These are phyloP conservation scores for Globisporangium lucens DNA, from an alignment of 352 stramenopile genomes.

Conservation along the genomic window DNA sequence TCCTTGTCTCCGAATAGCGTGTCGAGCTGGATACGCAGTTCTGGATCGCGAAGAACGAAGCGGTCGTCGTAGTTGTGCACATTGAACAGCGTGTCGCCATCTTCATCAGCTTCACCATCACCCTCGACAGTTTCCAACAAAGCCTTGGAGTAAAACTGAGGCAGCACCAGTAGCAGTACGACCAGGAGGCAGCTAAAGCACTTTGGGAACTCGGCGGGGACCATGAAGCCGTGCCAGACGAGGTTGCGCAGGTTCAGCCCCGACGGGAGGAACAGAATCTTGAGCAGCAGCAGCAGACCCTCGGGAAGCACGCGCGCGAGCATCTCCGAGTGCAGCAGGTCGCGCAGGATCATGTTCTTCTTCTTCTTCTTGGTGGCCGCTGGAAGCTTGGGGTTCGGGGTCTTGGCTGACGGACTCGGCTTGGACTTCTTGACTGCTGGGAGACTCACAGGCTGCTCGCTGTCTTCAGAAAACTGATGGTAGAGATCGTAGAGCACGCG, in stretches of 20 bases:
- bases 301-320: constrained; percentile 29
- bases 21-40: not conserved
- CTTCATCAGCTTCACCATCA: not conserved
- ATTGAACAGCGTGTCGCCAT: constrained; percentile 27
- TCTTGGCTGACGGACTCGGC: not conserved
- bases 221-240: constrained; percentile 67
- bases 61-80: constrained; percentile 18
- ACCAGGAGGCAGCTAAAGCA: constrained; percentile 52
- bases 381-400: not conserved
- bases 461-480: constrained; percentile 5
- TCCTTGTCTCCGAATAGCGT: not conserved
- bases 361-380: constrained; percentile 13
- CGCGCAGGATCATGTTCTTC: constrained; percentile 70
- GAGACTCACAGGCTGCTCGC: not conserved
- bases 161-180: constrained; percentile 42
- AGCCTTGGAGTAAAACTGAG: constrained; percentile 8
- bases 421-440: constrained; percentile 3
- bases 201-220: constrained; percentile 47
- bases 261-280: constrained; percentile 54
- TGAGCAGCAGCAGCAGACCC: constrained; percentile 44
- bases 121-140: not conserved
- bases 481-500: constrained; percentile 59
- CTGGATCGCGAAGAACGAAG: constrained; percentile 8
- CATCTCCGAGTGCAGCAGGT: constrained; percentile 47
- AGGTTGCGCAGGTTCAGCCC: constrained; percentile 66